These are phyloP conservation scores for Curvularia spicifera DNA, from an alignment of 2,329 filamentous ascomycete genomes.

Conservation along the genomic window DNA sequence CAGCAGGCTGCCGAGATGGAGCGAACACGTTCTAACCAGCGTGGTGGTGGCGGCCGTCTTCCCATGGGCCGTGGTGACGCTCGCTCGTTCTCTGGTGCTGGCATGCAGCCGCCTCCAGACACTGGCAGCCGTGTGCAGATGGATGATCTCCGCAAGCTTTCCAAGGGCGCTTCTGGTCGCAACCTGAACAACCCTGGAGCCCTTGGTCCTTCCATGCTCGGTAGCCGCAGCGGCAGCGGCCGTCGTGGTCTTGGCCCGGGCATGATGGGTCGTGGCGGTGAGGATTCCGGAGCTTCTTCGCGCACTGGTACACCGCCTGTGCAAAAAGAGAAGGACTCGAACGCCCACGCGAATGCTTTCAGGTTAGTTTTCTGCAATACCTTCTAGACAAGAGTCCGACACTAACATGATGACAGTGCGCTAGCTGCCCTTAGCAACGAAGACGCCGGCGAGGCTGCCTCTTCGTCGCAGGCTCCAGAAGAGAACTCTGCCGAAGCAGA, in stretches of 20 bases:
- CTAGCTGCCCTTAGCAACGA: conserved; percentile 63
- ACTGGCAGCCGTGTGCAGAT: conserved; percentile 83
- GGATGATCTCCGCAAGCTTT: conserved; percentile 86
- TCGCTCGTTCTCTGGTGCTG: conserved; percentile 77
- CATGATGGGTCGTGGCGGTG: conserved; percentile 71
- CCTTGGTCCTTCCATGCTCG: conserved; percentile 85
- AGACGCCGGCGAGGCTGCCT: conserved; percentile 63
- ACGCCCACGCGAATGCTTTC: conserved; percentile 83
- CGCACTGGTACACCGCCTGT: conserved; percentile 85
- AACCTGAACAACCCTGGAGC: conserved; percentile 61
- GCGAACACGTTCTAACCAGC: conserved; percentile 63
- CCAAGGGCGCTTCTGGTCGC: conserved; percentile 64
- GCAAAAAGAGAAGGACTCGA: conserved; percentile 68
- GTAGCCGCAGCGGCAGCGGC: conserved; percentile 87
- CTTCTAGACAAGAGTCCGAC: not conserved
- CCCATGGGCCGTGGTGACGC: conserved; percentile 83
- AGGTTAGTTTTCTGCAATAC: conserved; percentile 68
- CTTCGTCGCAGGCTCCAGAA: conserved; percentile 69
- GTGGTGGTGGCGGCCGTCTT: conserved; percentile 73
- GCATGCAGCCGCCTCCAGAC: conserved; percentile 73
- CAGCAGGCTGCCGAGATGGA: conserved; percentile 80
- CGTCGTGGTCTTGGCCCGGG: conserved; percentile 76
- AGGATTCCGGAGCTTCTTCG: conserved; percentile 87
- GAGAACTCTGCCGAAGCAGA: conserved; percentile 32
- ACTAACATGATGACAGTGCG: conserved; percentile 52